Conservation (phyloP, 1,139 yeast genomes). For the Protomyces arabidopsidicola region DNA sequence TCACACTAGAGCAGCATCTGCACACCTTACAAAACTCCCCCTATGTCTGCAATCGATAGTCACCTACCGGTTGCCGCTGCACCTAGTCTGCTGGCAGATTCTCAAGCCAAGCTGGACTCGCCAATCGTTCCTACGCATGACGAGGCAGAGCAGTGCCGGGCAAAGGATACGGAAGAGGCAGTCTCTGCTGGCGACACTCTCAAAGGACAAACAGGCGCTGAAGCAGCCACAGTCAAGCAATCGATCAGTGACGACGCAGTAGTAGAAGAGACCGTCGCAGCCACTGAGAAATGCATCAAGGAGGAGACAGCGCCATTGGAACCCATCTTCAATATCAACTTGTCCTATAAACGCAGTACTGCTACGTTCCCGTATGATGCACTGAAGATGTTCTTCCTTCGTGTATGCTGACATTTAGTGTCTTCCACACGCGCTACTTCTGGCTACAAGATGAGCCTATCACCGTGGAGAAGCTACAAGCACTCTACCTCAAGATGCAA, state of each 20-base stretch:
- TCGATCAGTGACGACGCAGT: neutral
- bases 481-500: constrained; percentile 16
- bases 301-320: neutral
- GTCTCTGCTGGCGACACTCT: neutral
- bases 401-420: neutral
- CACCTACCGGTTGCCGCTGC: neutral
- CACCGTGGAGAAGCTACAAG: constrained; percentile 1
- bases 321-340: neutral
- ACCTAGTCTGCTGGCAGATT: neutral
- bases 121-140: neutral
- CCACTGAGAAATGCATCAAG: neutral
- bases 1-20: no score
- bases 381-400: neutral
- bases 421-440: constrained; percentile 18
- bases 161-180: neutral
- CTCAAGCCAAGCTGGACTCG: neutral
- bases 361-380: constrained; percentile 22
- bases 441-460: constrained; percentile 7
- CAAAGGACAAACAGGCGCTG: neutral
- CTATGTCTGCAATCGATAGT: no score
- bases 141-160: neutral
- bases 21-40: no score
- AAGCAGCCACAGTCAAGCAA: neutral
- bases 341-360: constrained; percentile 12
- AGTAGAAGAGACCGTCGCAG: neutral